Percentiles rank a stretch among this genome's conserved stretches.
These are phyloP conservation scores for Incumbomyces lentus DNA, from an alignment of 2,329 filamentous ascomycete genomes.

Conservation along the genomic window DNA sequence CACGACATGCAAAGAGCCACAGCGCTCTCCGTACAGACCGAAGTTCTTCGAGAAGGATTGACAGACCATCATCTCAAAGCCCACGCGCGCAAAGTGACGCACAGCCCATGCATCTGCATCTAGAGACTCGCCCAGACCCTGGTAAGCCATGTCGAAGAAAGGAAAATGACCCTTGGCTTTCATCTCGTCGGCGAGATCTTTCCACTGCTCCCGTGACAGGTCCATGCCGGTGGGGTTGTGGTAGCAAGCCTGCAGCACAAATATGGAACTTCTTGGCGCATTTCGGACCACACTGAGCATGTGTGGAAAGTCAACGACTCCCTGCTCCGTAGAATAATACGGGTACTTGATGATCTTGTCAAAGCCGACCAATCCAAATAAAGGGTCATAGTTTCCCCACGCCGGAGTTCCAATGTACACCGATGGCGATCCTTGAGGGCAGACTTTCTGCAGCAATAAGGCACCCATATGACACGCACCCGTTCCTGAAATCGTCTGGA, in stretches of 20 bases:
- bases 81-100: slow-evolving; percentile 77
- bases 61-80: slow-evolving; percentile 49
- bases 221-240: slow-evolving; percentile 97
- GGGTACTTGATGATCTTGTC: slow-evolving; percentile 72
- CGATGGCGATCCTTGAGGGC: slow-evolving; percentile 26
- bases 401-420: slow-evolving; percentile 91
- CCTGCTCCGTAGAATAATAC: slow-evolving; percentile 64
- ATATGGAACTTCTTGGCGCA: slow-evolving; percentile 66
- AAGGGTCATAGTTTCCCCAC: slow-evolving; percentile 96
- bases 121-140: slow-evolving; percentile 76
- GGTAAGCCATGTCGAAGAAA: slow-evolving; percentile 96
- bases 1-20: too few species aligned
- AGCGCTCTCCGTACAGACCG: too few species aligned
- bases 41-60: too few species aligned
- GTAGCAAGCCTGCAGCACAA: slow-evolving; percentile 86
- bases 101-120: slow-evolving; percentile 77
- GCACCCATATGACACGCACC: too few species aligned
- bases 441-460: slow-evolving; percentile 38
- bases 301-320: slow-evolving; percentile 33
- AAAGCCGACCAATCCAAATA: slow-evolving; percentile 77
- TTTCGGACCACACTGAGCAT: slow-evolving; percentile 78
- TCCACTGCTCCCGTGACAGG: slow-evolving; percentile 85
- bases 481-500: too few species aligned
- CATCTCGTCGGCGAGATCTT: slow-evolving; percentile 68
- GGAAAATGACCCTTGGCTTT: slow-evolving; percentile 76